A percentile compares a stretch with the other conserved stretches of the same genome.
Conservation (phyloP, 1,139 yeast species). For the Kazachstania sp. region DNA sequence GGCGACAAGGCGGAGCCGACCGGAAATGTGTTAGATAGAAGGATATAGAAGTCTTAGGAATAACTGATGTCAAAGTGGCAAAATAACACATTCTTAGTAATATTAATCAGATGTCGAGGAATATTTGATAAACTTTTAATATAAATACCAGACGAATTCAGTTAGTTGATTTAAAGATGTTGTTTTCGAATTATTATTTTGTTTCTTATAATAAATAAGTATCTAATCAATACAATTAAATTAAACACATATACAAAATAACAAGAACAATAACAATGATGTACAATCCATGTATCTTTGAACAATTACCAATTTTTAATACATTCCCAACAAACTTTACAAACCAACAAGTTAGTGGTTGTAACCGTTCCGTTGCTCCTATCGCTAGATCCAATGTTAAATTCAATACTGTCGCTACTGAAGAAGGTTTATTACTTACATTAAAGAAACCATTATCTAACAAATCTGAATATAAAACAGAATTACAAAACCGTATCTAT, state of each 20-base stretch:
- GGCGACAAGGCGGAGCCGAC: neutral
- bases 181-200: neutral
- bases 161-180: neutral
- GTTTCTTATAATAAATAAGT: neutral
- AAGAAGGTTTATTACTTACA: constrained; percentile 8
- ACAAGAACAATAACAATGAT: constrained; percentile 10
- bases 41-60: neutral
- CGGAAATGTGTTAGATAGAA: neutral
- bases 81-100: neutral
- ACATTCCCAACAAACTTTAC: neutral
- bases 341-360: neutral
- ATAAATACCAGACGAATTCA: neutral
- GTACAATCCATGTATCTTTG: constrained; percentile 21
- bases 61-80: neutral
- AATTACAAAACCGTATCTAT: constrained; percentile 11
- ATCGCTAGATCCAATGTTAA: neutral
- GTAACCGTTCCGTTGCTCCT: neutral
- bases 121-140: neutral
- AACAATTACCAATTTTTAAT: constrained; percentile 14
- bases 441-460: constrained; percentile 16
- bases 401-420: constrained; percentile 1
- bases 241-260: neutral
- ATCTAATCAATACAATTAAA: neutral
- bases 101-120: neutral
- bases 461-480: constrained; percentile 10